These are phyloP conservation scores for Beta vulgaris DNA, from an alignment of 148 eudicot species.

Conservation along the genomic window DNA sequence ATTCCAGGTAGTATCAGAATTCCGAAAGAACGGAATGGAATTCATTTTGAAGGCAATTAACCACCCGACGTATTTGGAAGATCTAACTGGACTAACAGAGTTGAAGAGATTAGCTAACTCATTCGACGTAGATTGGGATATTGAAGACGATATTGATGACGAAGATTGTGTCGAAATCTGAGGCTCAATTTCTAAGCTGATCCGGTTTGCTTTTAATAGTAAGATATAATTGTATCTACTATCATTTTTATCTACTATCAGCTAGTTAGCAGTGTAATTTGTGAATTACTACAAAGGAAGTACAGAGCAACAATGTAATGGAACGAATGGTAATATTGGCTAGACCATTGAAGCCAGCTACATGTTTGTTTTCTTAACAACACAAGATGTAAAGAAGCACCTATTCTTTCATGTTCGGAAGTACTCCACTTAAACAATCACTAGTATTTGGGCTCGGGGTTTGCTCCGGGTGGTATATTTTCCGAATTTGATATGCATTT, in stretches of 20 bases:
- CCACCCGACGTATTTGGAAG: conserved; percentile 92
- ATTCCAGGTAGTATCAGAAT: conserved; percentile 83
- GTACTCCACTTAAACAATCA: too few species aligned
- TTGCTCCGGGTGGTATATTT: too few species aligned
- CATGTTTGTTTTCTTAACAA: background rate
- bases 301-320: background rate
- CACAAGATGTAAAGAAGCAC: background rate
- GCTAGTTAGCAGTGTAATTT: background rate
- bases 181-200: background rate
- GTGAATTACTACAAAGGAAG: background rate
- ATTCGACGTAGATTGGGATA: conserved; percentile 70
- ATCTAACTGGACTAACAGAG: conserved; percentile 86
- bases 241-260: too few species aligned
- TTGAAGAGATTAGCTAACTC: conserved; percentile 64
- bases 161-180: conserved; percentile 57
- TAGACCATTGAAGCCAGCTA: background rate
- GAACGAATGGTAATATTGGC: background rate
- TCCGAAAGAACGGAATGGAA: conserved; percentile 56
- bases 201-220: conserved; percentile 2
- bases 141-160: conserved; percentile 51
- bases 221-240: too few species aligned
- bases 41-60: conserved; percentile 84
- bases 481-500: too few species aligned
- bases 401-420: too few species aligned
- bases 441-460: too few species aligned